phyloP scores from a whole-genome alignment of 257 asterid genomes.

The Solanum chilense region DNA sequence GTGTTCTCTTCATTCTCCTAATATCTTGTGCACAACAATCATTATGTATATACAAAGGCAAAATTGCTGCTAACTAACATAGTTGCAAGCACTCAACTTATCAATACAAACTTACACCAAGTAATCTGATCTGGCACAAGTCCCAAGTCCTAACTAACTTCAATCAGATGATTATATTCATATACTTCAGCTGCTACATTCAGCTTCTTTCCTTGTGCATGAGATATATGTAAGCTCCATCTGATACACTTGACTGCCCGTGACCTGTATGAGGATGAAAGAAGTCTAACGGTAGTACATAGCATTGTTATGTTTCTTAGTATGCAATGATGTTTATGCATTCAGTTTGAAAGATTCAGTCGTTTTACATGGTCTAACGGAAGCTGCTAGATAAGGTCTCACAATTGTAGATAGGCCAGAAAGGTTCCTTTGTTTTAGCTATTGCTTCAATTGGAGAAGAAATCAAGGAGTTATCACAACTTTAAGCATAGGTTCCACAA shows the following conservation, averaged over 20 bases:
- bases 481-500: background rate
- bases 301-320: background rate
- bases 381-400: conserved; percentile 75
- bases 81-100: background rate
- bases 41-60: background rate
- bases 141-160: background rate
- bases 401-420: conserved; percentile 70
- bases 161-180: background rate
- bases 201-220: background rate
- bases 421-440: conserved; percentile 56
- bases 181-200: background rate
- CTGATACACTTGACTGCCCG: background rate
- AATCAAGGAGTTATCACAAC: conserved; percentile 11
- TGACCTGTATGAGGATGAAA: background rate
- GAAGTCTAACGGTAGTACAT: background rate
- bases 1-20: background rate
- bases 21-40: background rate
- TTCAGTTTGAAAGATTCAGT: conserved; percentile 70
- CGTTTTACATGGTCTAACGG: conserved; percentile 73
- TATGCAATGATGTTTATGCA: background rate
- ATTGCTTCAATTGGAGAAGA: conserved; percentile 60
- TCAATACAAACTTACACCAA: background rate
- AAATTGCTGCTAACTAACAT: background rate
- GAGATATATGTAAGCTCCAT: background rate
- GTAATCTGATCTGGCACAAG: background rate